These are phyloP conservation scores for Aspergillus tubingensis DNA, from an alignment of 2,329 filamentous ascomycete species.

Conservation along the genomic window DNA sequence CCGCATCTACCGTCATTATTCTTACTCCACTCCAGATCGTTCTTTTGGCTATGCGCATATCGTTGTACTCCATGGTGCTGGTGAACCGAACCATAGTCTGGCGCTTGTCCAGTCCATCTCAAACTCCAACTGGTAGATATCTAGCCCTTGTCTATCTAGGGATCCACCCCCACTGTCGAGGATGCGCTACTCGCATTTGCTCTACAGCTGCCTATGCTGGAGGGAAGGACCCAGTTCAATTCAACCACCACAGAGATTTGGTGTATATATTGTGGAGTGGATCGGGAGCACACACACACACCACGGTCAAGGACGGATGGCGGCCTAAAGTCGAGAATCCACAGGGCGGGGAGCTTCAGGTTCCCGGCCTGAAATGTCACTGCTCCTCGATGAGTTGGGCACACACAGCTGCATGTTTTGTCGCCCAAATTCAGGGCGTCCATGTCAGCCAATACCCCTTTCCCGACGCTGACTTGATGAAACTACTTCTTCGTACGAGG, in stretches of 20 bases:
- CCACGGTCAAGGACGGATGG: slow-evolving; percentile 9
- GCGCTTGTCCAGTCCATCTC: background rate
- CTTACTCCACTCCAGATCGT: background rate
- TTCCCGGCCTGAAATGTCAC: slow-evolving; percentile 14
- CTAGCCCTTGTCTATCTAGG: background rate
- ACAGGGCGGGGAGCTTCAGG: slow-evolving; percentile 22
- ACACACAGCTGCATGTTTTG: slow-evolving; percentile 30
- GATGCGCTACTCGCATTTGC: background rate
- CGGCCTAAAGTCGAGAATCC: slow-evolving; percentile 20
- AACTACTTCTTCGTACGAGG: background rate
- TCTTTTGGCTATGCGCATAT: background rate
- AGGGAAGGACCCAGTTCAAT: background rate
- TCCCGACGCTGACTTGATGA: slow-evolving; percentile 1
- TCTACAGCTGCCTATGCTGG: background rate
- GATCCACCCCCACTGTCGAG: background rate
- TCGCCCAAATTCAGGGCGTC: slow-evolving; percentile 27
- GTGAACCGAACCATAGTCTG: background rate
- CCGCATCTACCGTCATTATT: background rate
- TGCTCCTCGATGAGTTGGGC: slow-evolving; percentile 28
- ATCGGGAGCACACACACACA: background rate
- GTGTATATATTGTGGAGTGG: slow-evolving; percentile 2
- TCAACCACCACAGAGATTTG: background rate
- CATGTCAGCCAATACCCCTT: slow-evolving; percentile 16
- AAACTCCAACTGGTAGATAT: background rate
- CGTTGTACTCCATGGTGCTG: background rate